A percentile compares a stretch with the other conserved stretches of the same genome.
phyloP scores from a whole-genome alignment of 164 flowering plant genomes.

The Nymphaea thermarum region DNA sequence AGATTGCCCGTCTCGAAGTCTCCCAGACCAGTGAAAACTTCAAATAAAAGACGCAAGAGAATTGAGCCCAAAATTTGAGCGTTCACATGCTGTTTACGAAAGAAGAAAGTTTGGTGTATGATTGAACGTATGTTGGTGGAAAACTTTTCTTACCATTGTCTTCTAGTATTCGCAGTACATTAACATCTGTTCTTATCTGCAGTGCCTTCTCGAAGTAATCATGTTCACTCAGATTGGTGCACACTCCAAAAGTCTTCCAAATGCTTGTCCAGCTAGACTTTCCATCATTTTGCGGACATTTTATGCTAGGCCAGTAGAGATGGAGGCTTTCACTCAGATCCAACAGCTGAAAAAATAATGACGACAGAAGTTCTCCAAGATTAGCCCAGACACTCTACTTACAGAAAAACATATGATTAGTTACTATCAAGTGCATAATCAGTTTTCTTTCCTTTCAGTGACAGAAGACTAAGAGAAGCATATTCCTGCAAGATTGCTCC shows the following conservation, averaged over 20 bases:
- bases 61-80: not conserved
- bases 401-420: conserved; percentile 2
- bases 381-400: conserved; percentile 1
- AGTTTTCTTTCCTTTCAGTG: too few species aligned
- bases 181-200: conserved; percentile 1
- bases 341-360: conserved; percentile 1
- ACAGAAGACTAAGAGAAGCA: too few species aligned
- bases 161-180: conserved; percentile 2
- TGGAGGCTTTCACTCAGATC: conserved; percentile 4
- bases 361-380: not conserved
- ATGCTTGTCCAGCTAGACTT: not conserved
- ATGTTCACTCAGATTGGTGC: conserved; percentile 4
- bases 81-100: not conserved
- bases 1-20: too few species aligned
- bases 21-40: too few species aligned
- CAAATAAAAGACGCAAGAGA: not conserved
- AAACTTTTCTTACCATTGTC: not conserved
- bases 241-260: conserved; percentile 7
- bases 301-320: conserved; percentile 8
- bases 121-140: not conserved
- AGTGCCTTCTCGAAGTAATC: conserved; percentile 8
- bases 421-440: not conserved
- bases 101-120: not conserved
- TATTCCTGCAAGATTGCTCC: too few species aligned
- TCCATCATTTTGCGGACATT: conserved; percentile 6